These are phyloP conservation scores for Hortaea werneckii DNA, from an alignment of 2,329 filamentous ascomycete species.

Conservation along the genomic window DNA sequence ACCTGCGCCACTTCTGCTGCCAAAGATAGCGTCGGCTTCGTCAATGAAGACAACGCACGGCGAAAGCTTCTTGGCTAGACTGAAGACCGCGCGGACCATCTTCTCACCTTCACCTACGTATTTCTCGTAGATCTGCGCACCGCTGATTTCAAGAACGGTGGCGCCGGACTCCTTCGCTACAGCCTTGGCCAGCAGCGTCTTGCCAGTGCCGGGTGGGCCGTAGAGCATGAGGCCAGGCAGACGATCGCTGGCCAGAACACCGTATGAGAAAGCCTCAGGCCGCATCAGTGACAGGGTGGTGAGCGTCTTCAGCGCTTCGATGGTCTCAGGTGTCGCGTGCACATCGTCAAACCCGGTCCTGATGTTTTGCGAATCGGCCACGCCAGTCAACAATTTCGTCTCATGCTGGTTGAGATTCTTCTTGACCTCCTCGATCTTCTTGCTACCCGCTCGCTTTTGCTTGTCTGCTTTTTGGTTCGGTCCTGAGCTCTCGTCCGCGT, in stretches of 20 bases:
- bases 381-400: constrained; percentile 68
- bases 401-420: constrained; percentile 65
- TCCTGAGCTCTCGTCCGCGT: background rate
- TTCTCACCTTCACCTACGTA: constrained; percentile 95
- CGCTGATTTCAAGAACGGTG: constrained; percentile 71
- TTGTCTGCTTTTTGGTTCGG: constrained; percentile 1
- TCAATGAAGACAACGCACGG: constrained; percentile 95
- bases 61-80: constrained; percentile 77
- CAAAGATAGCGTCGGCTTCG: constrained; percentile 87
- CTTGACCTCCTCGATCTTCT: constrained; percentile 37
- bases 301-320: constrained; percentile 77
- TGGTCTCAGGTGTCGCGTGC: constrained; percentile 69
- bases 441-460: background rate
- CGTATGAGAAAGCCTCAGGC: constrained; percentile 92
- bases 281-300: constrained; percentile 78
- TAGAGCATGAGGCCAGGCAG: constrained; percentile 95
- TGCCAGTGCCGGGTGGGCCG: constrained; percentile 80
- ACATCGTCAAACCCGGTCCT: constrained; percentile 81
- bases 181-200: constrained; percentile 65
- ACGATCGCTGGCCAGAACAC: constrained; percentile 80
- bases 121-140: constrained; percentile 89
- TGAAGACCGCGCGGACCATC: constrained; percentile 87
- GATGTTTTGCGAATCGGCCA: constrained; percentile 73
- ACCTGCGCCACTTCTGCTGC: constrained; percentile 56
- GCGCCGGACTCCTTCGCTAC: constrained; percentile 57